phyloP scores from a whole-genome alignment of 768 basidiomycete species.

The Pisolithus microcarpus region DNA sequence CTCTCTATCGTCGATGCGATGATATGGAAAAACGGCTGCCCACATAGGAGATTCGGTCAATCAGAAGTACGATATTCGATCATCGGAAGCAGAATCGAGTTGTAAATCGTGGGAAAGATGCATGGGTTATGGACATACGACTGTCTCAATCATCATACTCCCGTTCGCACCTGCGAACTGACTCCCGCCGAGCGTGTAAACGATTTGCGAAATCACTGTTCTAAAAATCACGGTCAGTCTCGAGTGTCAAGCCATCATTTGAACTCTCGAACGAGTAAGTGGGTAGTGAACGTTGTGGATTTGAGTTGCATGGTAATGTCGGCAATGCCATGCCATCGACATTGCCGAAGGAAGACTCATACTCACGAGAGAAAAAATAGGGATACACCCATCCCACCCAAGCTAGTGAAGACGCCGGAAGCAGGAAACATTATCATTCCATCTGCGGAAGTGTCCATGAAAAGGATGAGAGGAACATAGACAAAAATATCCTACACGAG shows the following conservation, averaged over 20 bases:
- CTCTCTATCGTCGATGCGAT: conserved; percentile 69
- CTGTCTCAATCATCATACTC: conserved; percentile 98
- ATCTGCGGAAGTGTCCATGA: conserved; percentile 35
- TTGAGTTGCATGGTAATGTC: no score
- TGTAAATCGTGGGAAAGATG: no score
- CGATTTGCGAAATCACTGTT: conserved; percentile 72
- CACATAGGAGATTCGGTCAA: no score
- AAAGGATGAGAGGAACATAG: background rate
- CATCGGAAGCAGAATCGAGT: no score
- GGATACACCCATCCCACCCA: conserved; percentile 87
- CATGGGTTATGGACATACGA: conserved; percentile 44
- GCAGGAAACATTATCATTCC: conserved; percentile 97
- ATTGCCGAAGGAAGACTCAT: no score
- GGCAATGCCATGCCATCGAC: no score
- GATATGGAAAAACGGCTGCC: conserved; percentile 91
- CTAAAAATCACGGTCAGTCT: conserved; percentile 24
- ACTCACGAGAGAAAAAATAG: conserved; percentile 87
- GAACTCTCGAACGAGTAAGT: no score
- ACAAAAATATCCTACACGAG: conserved; percentile 52
- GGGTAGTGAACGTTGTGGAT: no score
- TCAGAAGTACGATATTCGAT: no score
- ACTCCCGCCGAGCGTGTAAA: conserved; percentile 81
- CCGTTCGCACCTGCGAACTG: conserved; percentile 87
- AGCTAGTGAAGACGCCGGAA: conserved; percentile 65
- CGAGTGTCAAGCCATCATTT: no score